These are phyloP conservation scores for Talaromyces amestolkiae DNA, from an alignment of 2,329 filamentous ascomycete genomes.

Conservation along the genomic window DNA sequence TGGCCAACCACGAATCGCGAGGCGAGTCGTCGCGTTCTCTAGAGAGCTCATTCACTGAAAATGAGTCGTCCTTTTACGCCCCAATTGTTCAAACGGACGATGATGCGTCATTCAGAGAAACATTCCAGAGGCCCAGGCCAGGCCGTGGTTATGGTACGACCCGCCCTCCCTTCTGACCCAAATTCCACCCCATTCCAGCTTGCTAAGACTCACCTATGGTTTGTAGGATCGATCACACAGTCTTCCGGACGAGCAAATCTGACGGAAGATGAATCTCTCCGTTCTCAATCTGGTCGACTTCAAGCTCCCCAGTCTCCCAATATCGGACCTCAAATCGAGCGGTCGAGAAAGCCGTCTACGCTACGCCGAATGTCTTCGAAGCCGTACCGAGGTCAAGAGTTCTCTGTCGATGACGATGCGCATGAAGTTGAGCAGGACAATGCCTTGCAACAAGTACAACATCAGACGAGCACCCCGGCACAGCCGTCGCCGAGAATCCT, in stretches of 20 bases:
- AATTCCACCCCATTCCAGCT: conserved; percentile 26
- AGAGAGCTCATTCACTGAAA: background rate
- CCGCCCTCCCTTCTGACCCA: conserved; percentile 2
- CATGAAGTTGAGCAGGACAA: conserved; percentile 73
- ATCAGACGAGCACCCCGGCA: conserved; percentile 25
- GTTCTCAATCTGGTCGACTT: conserved; percentile 7
- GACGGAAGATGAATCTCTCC: conserved; percentile 11
- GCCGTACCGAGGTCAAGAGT: conserved; percentile 78
- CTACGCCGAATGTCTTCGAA: conserved; percentile 72
- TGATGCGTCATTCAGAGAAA: conserved; percentile 12
- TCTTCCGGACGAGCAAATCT: background rate
- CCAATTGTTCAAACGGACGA: conserved; percentile 19
- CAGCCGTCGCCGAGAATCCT: conserved; percentile 36
- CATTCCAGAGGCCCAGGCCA: conserved; percentile 14
- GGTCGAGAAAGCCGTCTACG: conserved; percentile 70
- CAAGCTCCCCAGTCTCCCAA: conserved; percentile 47
- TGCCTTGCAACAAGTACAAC: conserved; percentile 38
- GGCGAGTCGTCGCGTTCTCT: conserved; percentile 18
- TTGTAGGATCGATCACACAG: conserved; percentile 16
- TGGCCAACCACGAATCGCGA: conserved; percentile 22
- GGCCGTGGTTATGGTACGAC: conserved; percentile 17
- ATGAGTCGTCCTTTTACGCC: conserved; percentile 14
- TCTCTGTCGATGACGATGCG: conserved; percentile 85
- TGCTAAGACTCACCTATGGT: background rate
- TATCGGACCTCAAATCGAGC: conserved; percentile 35